Evolutionary conservation across 352 stramenopile genomes (phyloP), one percentile per base, ranked within the genome.

Genomic region (Globisporangium perplexum): DNA sequence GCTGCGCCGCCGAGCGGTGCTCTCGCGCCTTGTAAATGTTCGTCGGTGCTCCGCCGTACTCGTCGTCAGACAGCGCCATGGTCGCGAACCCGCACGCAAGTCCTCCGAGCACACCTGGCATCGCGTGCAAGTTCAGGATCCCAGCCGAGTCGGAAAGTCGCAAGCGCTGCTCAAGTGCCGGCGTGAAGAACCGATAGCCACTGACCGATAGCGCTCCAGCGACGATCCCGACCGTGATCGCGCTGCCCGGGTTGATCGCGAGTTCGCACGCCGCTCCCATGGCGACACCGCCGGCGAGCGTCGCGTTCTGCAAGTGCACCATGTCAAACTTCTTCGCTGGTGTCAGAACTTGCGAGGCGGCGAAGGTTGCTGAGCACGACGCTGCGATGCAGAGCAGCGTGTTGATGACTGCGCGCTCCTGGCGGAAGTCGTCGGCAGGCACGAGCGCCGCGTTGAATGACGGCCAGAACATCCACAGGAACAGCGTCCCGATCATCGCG

Each of bases 391-490:
- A 81, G 22, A 93, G 65, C 10, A 94, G 60, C 2, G 86, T 96
- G 66, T 90, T 82, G 55, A 94, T 71, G 30, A 94, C 57, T 12
- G 72, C 83, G 11, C 69, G 72, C 22, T 89, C 72, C 51, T 95
- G 76, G 42, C 85, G 77, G 51, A 83, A 88, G 7, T 67, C 73
- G 1, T 77, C 65, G 0, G 57, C 55, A 8, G 63, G 67, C 26
- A 89, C 82, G 10, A 91, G 63, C 23, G 83, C 83, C 1, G 74
- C 68, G 47, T 93, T 91, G 71, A 96, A 96, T 7, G 70, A 88
- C 22, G 86, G 83, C 86, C 86, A 96, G 61, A 84, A 96, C 64
- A 93, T 88, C 86, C 86, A 96, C 38, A 93, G 60, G 51, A 94
- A 85, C 15, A 90, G 72, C 28, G 86, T 93, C 7, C 86, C 86